Evolutionary conservation across 805 yeast genomes (phyloP).

Genomic region (Barnettozyma salicaria): DNA sequence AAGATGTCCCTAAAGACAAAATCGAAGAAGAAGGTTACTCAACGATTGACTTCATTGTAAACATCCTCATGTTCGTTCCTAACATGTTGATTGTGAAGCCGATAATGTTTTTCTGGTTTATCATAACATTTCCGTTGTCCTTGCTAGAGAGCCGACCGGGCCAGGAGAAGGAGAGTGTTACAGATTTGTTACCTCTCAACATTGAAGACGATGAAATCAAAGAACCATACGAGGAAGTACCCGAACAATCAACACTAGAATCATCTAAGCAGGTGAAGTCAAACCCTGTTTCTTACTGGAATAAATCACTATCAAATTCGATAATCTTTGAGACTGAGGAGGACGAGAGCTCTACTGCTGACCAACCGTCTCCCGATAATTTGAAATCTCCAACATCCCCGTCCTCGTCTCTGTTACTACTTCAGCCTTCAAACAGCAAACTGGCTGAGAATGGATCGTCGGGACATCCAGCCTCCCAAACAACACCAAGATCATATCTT

Average conservation of each 20-base stretch:
- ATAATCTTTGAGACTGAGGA: slow-evolving; percentile 23
- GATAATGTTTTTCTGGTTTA: slow-evolving; percentile 39
- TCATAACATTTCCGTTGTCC: slow-evolving; percentile 53
- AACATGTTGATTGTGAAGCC: slow-evolving; percentile 49
- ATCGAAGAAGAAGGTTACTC: background rate
- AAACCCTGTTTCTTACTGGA: background rate
- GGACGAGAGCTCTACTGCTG: slow-evolving; percentile 6
- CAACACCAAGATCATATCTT: slow-evolving; percentile 12
- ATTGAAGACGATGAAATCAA: slow-evolving; percentile 5
- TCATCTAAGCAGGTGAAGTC: too few species aligned
- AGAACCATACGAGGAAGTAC: slow-evolving; percentile 5
- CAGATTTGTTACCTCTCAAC: background rate
- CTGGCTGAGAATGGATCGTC: too few species aligned
- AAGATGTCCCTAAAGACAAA: background rate
- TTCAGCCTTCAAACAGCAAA: too few species aligned
- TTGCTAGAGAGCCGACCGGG: slow-evolving; percentile 29
- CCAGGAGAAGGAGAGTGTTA: background rate
- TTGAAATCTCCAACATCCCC: slow-evolving; percentile 24
- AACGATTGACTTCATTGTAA: slow-evolving; percentile 18
- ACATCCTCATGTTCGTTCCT: slow-evolving; percentile 40
- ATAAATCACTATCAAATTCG: slow-evolving; percentile 2
- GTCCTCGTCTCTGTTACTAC: slow-evolving; percentile 14
- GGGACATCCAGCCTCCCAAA: too few species aligned
- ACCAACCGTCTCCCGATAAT: slow-evolving; percentile 6
- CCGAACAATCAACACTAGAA: background rate